Percentiles rank a stretch among this genome's conserved stretches.
Evolutionary conservation across 768 basidiomycete species (phyloP).

Genomic region (Lactarius sp.): DNA sequence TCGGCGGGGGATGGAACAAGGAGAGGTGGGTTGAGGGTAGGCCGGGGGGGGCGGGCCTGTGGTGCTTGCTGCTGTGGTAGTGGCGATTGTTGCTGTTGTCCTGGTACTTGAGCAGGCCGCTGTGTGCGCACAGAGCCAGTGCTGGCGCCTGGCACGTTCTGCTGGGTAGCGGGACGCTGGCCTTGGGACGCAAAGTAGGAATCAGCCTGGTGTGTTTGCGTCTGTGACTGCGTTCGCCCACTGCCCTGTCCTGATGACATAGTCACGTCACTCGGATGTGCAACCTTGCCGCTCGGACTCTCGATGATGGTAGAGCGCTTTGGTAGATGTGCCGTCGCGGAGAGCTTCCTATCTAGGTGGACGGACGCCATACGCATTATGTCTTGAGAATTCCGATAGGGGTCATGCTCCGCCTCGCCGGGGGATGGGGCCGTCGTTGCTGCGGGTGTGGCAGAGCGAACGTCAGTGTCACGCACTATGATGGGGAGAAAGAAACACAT

Average conservation of each 20-base stretch:
- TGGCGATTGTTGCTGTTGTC: conserved; percentile 15
- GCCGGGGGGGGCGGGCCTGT: conserved; percentile 29
- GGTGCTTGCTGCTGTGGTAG: conserved; percentile 29
- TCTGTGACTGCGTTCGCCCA: conserved; percentile 44
- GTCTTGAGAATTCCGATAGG: conserved; percentile 82
- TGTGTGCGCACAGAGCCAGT: conserved; percentile 8
- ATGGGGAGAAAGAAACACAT: conserved; percentile 27
- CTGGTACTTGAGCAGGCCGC: conserved; percentile 29
- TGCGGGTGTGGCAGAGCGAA: conserved; percentile 28
- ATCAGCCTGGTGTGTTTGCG: conserved; percentile 31
- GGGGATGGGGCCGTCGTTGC: conserved; percentile 30
- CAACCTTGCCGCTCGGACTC: conserved; percentile 84
- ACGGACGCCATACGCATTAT: conserved; percentile 95
- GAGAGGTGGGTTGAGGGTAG: conserved; percentile 39
- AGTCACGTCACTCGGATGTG: conserved; percentile 61
- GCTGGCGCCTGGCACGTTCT: background rate
- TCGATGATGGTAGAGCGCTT: conserved; percentile 95
- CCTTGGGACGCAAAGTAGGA: conserved; percentile 1
- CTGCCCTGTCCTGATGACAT: conserved; percentile 30
- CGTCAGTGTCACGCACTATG: conserved; percentile 21
- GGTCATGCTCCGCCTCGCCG: conserved; percentile 50
- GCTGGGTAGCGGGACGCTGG: conserved; percentile 19
- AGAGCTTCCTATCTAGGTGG: conserved; percentile 91
- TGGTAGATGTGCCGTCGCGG: conserved; percentile 86
- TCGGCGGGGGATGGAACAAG: conserved; percentile 41